Conservation (phyloP, 495 filamentous ascomycete species). For the Tuber umbilicatum region DNA sequence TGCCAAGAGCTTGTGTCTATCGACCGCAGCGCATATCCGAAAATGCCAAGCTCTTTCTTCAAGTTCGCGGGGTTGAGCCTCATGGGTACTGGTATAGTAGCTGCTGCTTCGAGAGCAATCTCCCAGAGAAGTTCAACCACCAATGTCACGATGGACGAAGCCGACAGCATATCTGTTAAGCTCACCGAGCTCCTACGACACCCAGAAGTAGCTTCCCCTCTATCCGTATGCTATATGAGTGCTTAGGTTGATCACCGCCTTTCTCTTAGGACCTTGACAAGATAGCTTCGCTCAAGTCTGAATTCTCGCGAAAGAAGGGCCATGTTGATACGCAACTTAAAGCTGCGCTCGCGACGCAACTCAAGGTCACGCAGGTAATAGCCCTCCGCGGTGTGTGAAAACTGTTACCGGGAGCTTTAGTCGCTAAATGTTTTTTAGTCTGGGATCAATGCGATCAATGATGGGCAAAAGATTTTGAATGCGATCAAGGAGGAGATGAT, state of each 20-base stretch:
- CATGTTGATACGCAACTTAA: slow-evolving; percentile 84
- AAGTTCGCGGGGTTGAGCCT: not conserved
- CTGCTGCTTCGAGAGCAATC: not conserved
- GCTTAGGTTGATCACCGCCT: slow-evolving; percentile 12
- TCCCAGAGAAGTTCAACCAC: not conserved
- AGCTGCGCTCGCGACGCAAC: slow-evolving; percentile 76
- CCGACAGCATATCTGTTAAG: slow-evolving; percentile 52
- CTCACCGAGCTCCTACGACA: slow-evolving; percentile 67
- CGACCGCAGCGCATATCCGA: not conserved
- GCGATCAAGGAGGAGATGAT: slow-evolving; percentile 95
- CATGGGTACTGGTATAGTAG: not conserved
- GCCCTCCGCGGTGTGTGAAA: not conserved
- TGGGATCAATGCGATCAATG: slow-evolving; percentile 76
- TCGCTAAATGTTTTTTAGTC: slow-evolving; percentile 43
- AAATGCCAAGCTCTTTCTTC: not conserved
- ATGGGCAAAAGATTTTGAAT: slow-evolving; percentile 79
- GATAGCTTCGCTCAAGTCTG: slow-evolving; percentile 77
- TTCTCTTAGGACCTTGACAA: slow-evolving; percentile 76
- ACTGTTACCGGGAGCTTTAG: not conserved
- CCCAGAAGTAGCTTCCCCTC: slow-evolving; percentile 46
- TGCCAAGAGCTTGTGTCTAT: not conserved
- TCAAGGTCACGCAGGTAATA: slow-evolving; percentile 70
- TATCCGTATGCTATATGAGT: not conserved
- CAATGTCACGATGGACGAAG: slow-evolving; percentile 47
- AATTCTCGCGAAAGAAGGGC: slow-evolving; percentile 90